Base-by-base conservation (phyloP, 164 flowering plant species). In the Paratinospora sagittata region DNA sequence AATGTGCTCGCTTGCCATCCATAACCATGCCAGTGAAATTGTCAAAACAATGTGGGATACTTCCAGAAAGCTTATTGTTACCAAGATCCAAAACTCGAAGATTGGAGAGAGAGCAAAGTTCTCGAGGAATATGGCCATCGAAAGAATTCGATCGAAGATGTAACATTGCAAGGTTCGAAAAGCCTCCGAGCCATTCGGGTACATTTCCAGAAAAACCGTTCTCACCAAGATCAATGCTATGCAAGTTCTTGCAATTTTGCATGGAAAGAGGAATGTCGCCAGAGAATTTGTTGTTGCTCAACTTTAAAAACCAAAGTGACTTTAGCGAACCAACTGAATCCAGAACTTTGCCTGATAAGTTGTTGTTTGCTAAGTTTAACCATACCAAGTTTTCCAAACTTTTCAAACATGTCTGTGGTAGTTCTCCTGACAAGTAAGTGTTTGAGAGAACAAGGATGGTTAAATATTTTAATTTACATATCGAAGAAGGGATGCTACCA, bases 161-260 rank as follows among this genome's bases (percentile, higher is more conserved):
- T 27, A 47, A 30, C 47, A 49, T 30, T 24, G 17, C 11, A 3
- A 68, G 24, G 19, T 21, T 11, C 4, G 55, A 3, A 11, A 24
- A 27, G 8, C 34, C 24, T 14, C 61, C 60, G 0, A 47, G 17
- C 70, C 70, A 68, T n/a, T 30, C 0, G 27, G 61, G 39, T 14
- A 68, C 14, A 2, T 68, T 24, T 49, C 61, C 61, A 4, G 61
- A 47, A 23, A 68, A 49, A 26, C 16, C 27, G 21, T 68, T 68
- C 24, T 47, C 70, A 23, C 70, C 70, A 14, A 68, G 41, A 49
- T 68, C 70, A 49, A 68, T 57, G n/a, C 30, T 47, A n/a, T 8
- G 14, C 61, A 68, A 47, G 1, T 26, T 1, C 16, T 10, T 47
- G 61, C 60, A 49, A 17, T 68, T 49, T 27, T 17, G 70, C 61